Conservation (phyloP, 2,329 filamentous ascomycete genomes). For the Pestalotiopsis sp. region DNA sequence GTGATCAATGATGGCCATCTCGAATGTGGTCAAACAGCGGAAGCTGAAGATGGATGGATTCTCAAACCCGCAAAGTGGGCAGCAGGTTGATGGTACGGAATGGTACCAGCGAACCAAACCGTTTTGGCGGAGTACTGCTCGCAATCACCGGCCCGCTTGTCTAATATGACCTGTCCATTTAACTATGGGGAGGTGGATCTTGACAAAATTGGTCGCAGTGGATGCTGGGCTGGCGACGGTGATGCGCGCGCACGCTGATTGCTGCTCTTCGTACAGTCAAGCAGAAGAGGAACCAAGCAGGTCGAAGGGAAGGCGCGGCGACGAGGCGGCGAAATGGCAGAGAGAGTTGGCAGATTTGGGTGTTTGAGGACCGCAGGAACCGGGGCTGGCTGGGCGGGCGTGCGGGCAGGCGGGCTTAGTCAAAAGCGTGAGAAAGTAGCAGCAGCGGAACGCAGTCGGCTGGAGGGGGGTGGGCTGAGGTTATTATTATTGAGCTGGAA, state of each 20-base stretch:
- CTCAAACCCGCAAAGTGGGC: not conserved
- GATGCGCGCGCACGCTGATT: not conserved
- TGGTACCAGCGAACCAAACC: slow-evolving; percentile 11
- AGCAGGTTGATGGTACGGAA: not conserved
- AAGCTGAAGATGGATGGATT: not conserved
- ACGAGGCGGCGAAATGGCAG: not conserved
- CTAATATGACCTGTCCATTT: slow-evolving; percentile 7
- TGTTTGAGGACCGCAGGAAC: not conserved
- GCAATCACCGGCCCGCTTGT: slow-evolving; percentile 8
- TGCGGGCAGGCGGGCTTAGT: not conserved
- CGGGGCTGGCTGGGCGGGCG: not conserved
- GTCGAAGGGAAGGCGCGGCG: not conserved
- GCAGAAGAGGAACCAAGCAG: slow-evolving; percentile 1
- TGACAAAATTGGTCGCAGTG: not conserved
- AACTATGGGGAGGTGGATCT: not conserved
- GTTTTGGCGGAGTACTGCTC: slow-evolving; percentile 10
- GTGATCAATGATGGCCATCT: slow-evolving; percentile 40
- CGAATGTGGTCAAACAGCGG: slow-evolving; percentile 14
- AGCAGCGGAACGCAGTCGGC: not conserved
- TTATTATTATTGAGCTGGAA: not conserved
- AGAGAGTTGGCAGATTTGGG: not conserved
- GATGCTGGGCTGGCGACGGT: not conserved
- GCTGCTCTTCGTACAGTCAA: slow-evolving; percentile 5
- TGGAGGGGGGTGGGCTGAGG: not conserved
- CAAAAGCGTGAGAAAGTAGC: not conserved